Evolutionary conservation across 2,329 filamentous ascomycete genomes (phyloP), one percentile per base, ranked within the genome.

Genomic region (Aquanectria penicillioides): DNA sequence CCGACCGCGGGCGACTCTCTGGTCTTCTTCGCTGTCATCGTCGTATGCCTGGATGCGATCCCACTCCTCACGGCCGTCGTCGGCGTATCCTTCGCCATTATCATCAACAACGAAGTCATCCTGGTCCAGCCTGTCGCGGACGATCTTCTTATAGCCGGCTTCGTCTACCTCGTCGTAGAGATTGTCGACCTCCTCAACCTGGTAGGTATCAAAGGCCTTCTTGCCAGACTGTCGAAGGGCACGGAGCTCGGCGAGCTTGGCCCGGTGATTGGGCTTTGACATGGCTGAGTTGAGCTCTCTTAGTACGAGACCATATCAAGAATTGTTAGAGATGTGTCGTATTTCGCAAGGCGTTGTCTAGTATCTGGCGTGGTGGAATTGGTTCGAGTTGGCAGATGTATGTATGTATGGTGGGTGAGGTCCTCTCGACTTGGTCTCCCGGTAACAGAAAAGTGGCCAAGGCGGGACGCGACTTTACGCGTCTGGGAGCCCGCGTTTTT

Each of bases 61-160:
- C 94, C 94, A 94, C 69, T 98, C 95, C 78, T 97, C 94, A 53
- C 95, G 89, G 60, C 95, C 95, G 73, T 98, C 95, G 74, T 98
- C 94, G 65, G 93, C 94, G 72, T 99, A 99, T 31, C 95, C 94
- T 74, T 94, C 93, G 71, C 94, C 94, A 80, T 97, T 97, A 79
- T 99, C 95, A 80, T 98, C 95, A 59, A 99, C 94, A 49, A 99
- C 94, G 71, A 99, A 99, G 78, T 99, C 95, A 70, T 99, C 95
- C 71, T 97, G 85, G 72, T 98, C 92, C 48, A 99, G 83, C 41
- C 95, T 89, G 54, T 90, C 88, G 36, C 95, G 87, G 12, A 99
- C 93, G 66, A 98, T 90, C 75, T 96, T 96, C 81, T 97, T 97
- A 83, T 99, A 99, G 48, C 92, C 91, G 71, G 95, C 94, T 71